Evolutionary conservation across 768 basidiomycete genomes (phyloP).

Genomic region (Lyophyllum semitale): DNA sequence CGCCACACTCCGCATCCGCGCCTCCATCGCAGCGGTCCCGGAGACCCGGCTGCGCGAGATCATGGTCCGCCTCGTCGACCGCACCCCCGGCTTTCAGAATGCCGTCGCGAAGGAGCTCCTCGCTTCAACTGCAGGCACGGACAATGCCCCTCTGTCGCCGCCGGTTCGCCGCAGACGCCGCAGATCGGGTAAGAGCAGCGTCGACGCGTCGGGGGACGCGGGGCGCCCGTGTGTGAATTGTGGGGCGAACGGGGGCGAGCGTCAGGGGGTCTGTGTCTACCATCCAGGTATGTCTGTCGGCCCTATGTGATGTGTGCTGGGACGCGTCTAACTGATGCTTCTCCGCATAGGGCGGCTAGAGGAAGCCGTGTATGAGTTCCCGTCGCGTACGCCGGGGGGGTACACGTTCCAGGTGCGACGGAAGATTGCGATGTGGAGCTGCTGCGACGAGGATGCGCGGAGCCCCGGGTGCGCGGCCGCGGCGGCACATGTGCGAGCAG

Average conservation of each 20-base stretch:
- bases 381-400: conserved; percentile 36
- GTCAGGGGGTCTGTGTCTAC: conserved; percentile 24
- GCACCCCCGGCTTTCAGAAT: conserved; percentile 34
- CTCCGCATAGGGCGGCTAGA: conserved; percentile 33
- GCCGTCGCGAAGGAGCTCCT: conserved; percentile 41
- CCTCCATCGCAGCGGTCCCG: conserved; percentile 37
- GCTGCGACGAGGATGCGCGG: conserved; percentile 44
- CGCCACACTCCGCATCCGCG: conserved; percentile 24
- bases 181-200: conserved; percentile 11
- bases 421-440: conserved; percentile 47
- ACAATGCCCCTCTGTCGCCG: conserved; percentile 7
- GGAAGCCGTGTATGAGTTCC: conserved; percentile 42
- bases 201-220: conserved; percentile 3
- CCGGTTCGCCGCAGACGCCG: conserved; percentile 16
- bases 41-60: conserved; percentile 40
- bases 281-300: conserved; percentile 40
- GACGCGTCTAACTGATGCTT: not conserved
- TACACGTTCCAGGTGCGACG: conserved; percentile 30
- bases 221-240: conserved; percentile 23
- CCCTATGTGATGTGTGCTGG: too few relatives aligned
- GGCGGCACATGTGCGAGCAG: conserved; percentile 9
- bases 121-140: not conserved
- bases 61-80: conserved; percentile 37
- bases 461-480: conserved; percentile 36
- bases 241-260: conserved; percentile 6